phyloP scores from a whole-genome alignment of 2,329 filamentous ascomycete species.

The Alternaria brassicicola region DNA sequence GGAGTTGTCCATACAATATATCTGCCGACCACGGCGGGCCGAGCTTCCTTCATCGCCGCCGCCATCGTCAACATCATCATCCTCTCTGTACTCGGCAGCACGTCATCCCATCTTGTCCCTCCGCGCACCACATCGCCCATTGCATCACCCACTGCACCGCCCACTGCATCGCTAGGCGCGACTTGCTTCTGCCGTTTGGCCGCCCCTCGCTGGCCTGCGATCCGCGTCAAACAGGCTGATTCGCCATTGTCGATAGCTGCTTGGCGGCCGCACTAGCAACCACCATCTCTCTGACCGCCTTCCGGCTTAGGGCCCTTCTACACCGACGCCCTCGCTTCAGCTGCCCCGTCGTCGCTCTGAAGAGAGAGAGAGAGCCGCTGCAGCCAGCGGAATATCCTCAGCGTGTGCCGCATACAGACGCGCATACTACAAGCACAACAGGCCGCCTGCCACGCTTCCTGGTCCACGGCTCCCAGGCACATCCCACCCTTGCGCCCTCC shows the following conservation, averaged over 20 bases:
- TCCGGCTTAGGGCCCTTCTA: slow-evolving; percentile 26
- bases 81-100: slow-evolving; percentile 12
- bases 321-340: slow-evolving; percentile 28
- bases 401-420: slow-evolving; percentile 10
- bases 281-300: slow-evolving; percentile 39
- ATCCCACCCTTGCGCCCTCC: slow-evolving; percentile 32
- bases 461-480: slow-evolving; percentile 15
- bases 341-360: slow-evolving; percentile 17
- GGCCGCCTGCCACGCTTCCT: slow-evolving; percentile 12
- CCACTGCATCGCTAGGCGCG: slow-evolving; percentile 19
- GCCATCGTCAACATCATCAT: background rate
- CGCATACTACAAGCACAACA: slow-evolving; percentile 12
- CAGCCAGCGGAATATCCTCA: slow-evolving; percentile 6
- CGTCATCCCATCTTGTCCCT: slow-evolving; percentile 28
- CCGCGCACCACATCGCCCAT: slow-evolving; percentile 20
- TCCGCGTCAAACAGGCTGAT: slow-evolving; percentile 29
- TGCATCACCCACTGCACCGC: slow-evolving; percentile 17
- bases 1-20: background rate
- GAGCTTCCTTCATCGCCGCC: slow-evolving; percentile 16
- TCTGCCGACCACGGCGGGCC: slow-evolving; percentile 22
- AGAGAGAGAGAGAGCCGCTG: slow-evolving; percentile 25
- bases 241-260: slow-evolving; percentile 32
- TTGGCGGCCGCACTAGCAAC: slow-evolving; percentile 31
- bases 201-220: slow-evolving; percentile 20
- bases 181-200: slow-evolving; percentile 27